Evolutionary conservation across 352 stramenopile genomes (phyloP).

Genomic region (Globisporangium polare): DNA sequence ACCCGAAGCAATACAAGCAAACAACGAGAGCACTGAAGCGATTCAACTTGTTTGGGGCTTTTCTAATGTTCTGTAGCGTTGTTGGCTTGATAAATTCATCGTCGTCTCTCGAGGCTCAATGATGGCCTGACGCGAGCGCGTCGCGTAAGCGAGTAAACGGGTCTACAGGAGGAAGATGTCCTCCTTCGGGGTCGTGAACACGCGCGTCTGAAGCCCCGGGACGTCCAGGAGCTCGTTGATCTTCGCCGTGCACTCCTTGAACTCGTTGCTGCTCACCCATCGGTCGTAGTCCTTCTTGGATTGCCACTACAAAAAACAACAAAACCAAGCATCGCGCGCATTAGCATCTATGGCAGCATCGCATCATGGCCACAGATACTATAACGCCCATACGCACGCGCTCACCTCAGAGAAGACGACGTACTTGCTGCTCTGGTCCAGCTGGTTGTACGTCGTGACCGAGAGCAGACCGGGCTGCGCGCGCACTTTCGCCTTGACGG

Average conservation of each 20-base stretch:
- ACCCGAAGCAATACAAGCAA: background rate
- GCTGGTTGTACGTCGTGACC: constrained; percentile 72
- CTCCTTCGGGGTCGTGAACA: constrained; percentile 76
- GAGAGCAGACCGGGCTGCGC: constrained; percentile 69
- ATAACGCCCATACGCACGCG: background rate
- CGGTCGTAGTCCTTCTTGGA: constrained; percentile 78
- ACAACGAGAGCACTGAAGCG: background rate
- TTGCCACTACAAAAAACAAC: constrained; percentile 41
- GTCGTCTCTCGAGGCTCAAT: background rate
- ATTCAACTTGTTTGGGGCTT: background rate
- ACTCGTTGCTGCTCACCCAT: constrained; percentile 75
- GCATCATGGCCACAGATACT: background rate
- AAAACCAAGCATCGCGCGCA: background rate
- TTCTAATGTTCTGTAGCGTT: background rate
- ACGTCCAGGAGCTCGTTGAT: constrained; percentile 86
- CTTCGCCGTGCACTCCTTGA: constrained; percentile 69
- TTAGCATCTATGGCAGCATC: background rate
- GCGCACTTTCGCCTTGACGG: constrained; percentile 76
- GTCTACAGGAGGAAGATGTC: constrained; percentile 80
- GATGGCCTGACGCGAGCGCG: background rate
- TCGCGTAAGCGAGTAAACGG: background rate
- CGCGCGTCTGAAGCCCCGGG: constrained; percentile 71
- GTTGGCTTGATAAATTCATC: background rate
- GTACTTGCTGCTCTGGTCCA: constrained; percentile 84
- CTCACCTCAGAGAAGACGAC: constrained; percentile 84